These are phyloP conservation scores for Neurospora sp. DNA, from an alignment of 495 filamentous ascomycete species.

Conservation along the genomic window DNA sequence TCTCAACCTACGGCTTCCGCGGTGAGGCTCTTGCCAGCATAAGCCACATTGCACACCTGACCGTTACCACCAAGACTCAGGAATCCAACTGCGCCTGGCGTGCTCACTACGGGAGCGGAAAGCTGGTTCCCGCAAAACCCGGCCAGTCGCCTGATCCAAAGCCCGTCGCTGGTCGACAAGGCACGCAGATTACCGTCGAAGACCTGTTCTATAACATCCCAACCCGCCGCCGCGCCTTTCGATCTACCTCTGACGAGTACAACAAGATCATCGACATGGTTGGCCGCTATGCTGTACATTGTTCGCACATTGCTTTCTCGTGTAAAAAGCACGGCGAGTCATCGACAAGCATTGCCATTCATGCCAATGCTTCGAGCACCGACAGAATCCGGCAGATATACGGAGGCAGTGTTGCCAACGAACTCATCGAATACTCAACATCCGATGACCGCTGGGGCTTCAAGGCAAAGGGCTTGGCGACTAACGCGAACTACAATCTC, in stretches of 20 bases:
- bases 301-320: conserved; percentile 78
- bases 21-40: conserved; percentile 97
- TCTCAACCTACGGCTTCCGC: conserved; percentile 93
- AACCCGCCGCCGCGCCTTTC: conserved; percentile 77
- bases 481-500: conserved; percentile 91
- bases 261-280: conserved; percentile 96
- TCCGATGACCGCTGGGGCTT: conserved; percentile 75
- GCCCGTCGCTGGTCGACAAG: conserved; percentile 78
- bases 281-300: conserved; percentile 92
- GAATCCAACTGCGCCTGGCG: conserved; percentile 84
- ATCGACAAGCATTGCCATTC: conserved; percentile 68
- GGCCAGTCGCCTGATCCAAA: conserved; percentile 84
- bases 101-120: conserved; percentile 78
- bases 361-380: conserved; percentile 53
- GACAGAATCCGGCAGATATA: conserved; percentile 90
- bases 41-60: conserved; percentile 94
- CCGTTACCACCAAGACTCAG: conserved; percentile 86
- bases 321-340: conserved; percentile 95
- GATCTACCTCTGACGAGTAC: conserved; percentile 90
- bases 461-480: conserved; percentile 68
- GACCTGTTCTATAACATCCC: conserved; percentile 97
- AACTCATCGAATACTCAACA: conserved; percentile 67
- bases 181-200: conserved; percentile 95
- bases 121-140: conserved; percentile 78
- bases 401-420: conserved; percentile 77